Percentiles rank a stretch among this genome's conserved stretches.
Evolutionary conservation across 805 yeast genomes (phyloP).

Genomic region (Cyberlindnera petersonii): DNA sequence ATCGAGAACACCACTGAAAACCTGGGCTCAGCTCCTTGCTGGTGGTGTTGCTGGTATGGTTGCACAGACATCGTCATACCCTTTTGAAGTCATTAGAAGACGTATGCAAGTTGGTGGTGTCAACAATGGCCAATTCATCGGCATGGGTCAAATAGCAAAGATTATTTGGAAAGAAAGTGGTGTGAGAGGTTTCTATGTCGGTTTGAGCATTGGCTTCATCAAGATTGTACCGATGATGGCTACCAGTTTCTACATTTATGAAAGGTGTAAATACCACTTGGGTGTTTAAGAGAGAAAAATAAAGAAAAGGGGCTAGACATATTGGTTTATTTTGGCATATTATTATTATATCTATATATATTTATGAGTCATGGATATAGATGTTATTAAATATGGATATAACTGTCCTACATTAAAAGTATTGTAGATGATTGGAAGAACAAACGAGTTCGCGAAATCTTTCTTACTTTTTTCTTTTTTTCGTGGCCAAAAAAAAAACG

Average conservation of each 20-base stretch:
- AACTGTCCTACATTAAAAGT: too few relatives aligned
- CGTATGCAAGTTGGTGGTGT: conserved; percentile 95
- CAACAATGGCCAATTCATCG: conserved; percentile 49
- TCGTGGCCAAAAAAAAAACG: too few relatives aligned
- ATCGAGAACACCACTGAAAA: conserved; percentile 61
- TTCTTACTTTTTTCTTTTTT: too few relatives aligned
- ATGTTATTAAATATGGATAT: too few relatives aligned
- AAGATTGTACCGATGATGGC: conserved; percentile 98
- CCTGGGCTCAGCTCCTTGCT: conserved; percentile 90
- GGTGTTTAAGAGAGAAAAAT: conserved; percentile 31
- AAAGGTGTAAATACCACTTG: conserved; percentile 67
- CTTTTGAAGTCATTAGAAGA: conserved; percentile 91
- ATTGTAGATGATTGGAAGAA: too few relatives aligned
- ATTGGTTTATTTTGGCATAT: too few relatives aligned
- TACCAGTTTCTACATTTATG: conserved; percentile 92
- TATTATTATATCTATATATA: too few relatives aligned
- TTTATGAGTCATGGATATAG: too few relatives aligned
- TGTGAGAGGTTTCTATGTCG: conserved; percentile 84
- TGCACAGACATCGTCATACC: conserved; percentile 95
- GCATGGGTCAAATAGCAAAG: conserved; percentile 51
- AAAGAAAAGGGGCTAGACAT: too few relatives aligned
- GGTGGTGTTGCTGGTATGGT: conserved; percentile 96
- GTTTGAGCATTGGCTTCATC: conserved; percentile 90
- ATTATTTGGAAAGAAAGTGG: conserved; percentile 74
- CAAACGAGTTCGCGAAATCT: too few relatives aligned